Evolutionary conservation across 805 yeast species (phyloP), one percentile per base, ranked within the genome.

Genomic region (Ogataea minuta): DNA sequence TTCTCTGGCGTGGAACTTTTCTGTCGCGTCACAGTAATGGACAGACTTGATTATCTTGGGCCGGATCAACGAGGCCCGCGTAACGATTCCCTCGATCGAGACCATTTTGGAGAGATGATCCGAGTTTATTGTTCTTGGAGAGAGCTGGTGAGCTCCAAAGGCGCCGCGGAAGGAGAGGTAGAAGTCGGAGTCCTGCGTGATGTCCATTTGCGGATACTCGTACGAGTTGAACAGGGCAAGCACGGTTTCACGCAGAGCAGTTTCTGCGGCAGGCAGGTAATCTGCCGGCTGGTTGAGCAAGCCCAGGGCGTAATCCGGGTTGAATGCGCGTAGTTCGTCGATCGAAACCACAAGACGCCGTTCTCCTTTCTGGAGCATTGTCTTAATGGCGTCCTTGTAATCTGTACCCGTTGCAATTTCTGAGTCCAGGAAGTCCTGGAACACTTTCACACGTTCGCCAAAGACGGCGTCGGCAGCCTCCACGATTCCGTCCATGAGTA

Each of bases 11-110:
- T 87, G 90, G 61, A 90, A 90, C 46, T 84, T 74, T 16, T 84
- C 82, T 1, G 95, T 84, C 28, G 75, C 75, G 42, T 88, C 95
- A 45, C 95, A 88, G 60, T 85, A 91, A 65, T 91, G 98, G 20
- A 93, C 96, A 9, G 96, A 87, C 53, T 95, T 76, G 34, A 89
- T 74, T 39, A 91, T 76, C 60, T 91, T 91, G 25, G 99, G 99
- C 46, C 98, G 76, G 28, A 93, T 95, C 42, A 93, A 70, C 1
- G 97, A 89, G 21, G 95, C 90, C 48, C 93, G 74, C 1, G 98
- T 91, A 12, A 93, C 96, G 52, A 93, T 93, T 40, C 99, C 99
- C 64, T 93, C 97, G 16, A 93, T 71, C 1, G 95, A 81, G 30
- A 93, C 78, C 75, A 91, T 68, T 56, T 82, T 81, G 40, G 95